Evolutionary conservation across 306 rosid genomes (phyloP), one percentile per base, ranked within the genome.

Genomic region (Echinosophora koreensis): DNA sequence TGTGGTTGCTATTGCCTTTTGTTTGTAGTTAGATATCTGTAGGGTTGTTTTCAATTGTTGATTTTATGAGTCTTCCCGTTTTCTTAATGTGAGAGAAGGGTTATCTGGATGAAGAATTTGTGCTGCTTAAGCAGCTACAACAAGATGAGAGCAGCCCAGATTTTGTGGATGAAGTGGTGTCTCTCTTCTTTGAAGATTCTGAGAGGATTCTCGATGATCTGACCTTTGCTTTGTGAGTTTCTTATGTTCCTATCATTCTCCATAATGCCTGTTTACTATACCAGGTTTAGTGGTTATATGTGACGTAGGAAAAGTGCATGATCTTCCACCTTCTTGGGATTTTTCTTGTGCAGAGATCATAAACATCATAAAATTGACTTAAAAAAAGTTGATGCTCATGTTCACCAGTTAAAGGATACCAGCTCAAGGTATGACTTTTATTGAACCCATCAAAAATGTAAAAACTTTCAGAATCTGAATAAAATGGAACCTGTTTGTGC

Each of bases 71-170:
- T 51, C 57, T 70, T 37, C 10, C 42, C 52, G 11, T 55, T 46
- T 67, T 27, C 66, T 57, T 83, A 22, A 0, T 22, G 22, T 22
- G 22, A 22, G 22, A 22, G 66, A 71, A 92, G 97, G 90, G 93
- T 35, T 77, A 73, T 69, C 52, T 92, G 89, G 97, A 92, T 87
- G 74, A 80, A 47, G 91, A 91, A 77, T 91, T 89, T 76, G n/a
- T 89, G 60, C 96, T 89, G 79, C 93, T 91, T 67, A 85, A 84
- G 66, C 96, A 91, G 83, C 90, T 91, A 12, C 91, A 89, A 12
- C 91, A 89, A 87, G 96, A 91, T 82, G 93, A 91, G 77, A 91
- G 84, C 86, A 91, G 87, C 73, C 96, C 96, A 47, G 89, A 88
- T 41, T 91, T 91, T 73, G 96, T 91, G 16, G 83, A 79, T 80